Evolutionary conservation across 2,329 filamentous ascomycete genomes (phyloP), one percentile per base, ranked within the genome.

Genomic region (Hymenoscyphus repandus): DNA sequence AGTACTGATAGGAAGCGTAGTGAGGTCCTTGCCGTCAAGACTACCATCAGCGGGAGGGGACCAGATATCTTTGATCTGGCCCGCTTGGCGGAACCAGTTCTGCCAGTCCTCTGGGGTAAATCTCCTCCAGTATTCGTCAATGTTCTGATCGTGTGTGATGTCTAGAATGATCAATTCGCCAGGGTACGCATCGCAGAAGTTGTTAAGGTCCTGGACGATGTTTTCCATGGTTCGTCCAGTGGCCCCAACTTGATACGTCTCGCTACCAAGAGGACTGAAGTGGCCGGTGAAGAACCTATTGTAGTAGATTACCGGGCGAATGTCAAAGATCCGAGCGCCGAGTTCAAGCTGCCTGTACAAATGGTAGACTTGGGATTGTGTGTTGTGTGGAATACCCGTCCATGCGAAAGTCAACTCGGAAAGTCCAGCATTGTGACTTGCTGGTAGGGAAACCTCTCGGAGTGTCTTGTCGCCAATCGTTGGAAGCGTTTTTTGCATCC

Each of bases 151-250:
- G 36, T 62, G 59, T 10, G 41, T 51, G 6, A 63, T 37, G 34
- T 63, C 59, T 6, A 63, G 44, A 18, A 62, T 47, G 32, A 62
- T 58, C 5, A 63, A 52, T 46, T 63, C 61, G 0, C 61, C 57
- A 0, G 59, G 59, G 40, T 56, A 11, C 15, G 54, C 49, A 7
- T 34, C 11, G 10, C 48, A 62, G 51, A 63, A 63, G 20, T 13
- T 27, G 36, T 63, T 62, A 15, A 61, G 50, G 18, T 62, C 56
- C 2, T 33, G 37, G 5, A 62, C 41, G 11, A 62, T 58, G 30
- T 57, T 38, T 3, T 31, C 20, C 1, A 62, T 56, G 9, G 46
- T 49, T 3, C 51, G 42, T 1, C 60, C 59, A 2, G 47, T 52
- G 9, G 38, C 54, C 12, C 58, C 60, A 11, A 55, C 41, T 9